Base-by-base conservation (phyloP, 2,329 filamentous ascomycete species). In the Aureobasidium subglaciale region DNA sequence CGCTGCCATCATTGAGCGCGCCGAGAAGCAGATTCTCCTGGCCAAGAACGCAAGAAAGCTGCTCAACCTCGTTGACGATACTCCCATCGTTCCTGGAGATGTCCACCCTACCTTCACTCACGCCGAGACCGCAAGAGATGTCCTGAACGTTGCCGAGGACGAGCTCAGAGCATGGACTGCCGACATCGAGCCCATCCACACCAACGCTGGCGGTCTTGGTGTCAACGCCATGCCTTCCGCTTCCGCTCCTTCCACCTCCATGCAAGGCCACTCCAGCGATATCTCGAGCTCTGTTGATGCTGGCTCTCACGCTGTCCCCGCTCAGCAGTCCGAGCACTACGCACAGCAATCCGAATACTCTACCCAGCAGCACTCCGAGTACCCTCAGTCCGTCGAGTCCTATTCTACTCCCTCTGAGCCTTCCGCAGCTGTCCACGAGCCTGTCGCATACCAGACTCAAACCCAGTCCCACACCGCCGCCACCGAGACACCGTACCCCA, bases 11-110 rank as follows among this genome's bases (percentile, higher is more conserved):
- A 95, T 99, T 64, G 93, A 99, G 77, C 87, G 92, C 29, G 90
- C 90, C 22, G 93, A 97, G 77, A 97, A 97, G 76, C 93, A 99
- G 70, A 88, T 92, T 64, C 88, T 99, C 58, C 81, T 99, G 15
- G 92, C 93, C 56, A 88, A 88, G 65, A 91, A 97, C 68, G 92
- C 90, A 18, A 87, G 90, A 55, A 85, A 90, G 40, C 81, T 99
- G 32, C 71, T 99, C 56, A 84, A 87, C 63, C 81, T 95, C 35
- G 81, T 99, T 10, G 93, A 99, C 64, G 92, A 96, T 69, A 86
- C 85, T 0, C 90, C 93, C 0, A 83, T 96, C 27, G 86, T 95
- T 1, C 92, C 92, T 1, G 93, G 93, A 45, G 90, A 96, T 68
- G 71, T 78, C 15, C 84, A 86, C 49, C 77, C 79, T n/a, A 71